Conservation (phyloP, 106 monocot species). For the Amphibolis antarctica region DNA sequence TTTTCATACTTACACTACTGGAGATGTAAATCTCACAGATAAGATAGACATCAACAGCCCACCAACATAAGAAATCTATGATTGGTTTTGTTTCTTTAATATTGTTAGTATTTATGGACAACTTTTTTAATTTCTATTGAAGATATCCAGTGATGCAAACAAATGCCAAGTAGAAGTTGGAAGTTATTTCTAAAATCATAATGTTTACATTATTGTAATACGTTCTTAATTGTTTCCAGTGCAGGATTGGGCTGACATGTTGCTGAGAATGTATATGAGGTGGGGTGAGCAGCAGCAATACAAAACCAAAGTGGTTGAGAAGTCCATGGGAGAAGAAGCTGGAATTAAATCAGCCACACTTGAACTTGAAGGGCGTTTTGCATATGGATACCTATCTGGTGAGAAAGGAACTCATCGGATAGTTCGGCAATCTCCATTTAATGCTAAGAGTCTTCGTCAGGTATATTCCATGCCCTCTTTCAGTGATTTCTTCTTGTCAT, state of each 20-base stretch:
- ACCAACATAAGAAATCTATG: too few relatives aligned
- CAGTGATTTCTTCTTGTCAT: background rate
- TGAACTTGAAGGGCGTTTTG: slow-evolving; percentile 91
- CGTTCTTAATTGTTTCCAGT: slow-evolving; percentile 43
- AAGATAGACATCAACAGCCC: too few relatives aligned
- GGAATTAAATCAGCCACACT: slow-evolving; percentile 89
- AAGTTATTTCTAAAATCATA: too few relatives aligned
- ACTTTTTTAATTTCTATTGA: too few relatives aligned
- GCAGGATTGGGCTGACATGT: slow-evolving; percentile 99
- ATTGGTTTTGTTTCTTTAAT: too few relatives aligned
- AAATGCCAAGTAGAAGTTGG: too few relatives aligned
- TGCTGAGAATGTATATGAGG: slow-evolving; percentile 65
- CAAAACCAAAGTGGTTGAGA: slow-evolving; percentile 83
- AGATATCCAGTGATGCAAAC: too few relatives aligned
- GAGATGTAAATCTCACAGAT: too few relatives aligned
- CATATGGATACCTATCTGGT: slow-evolving; percentile 92
- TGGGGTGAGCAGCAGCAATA: slow-evolving; percentile 92
- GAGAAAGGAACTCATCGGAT: slow-evolving; percentile 96
- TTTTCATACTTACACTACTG: too few relatives aligned
- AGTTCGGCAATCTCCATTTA: slow-evolving; percentile 94
- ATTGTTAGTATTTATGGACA: too few relatives aligned
- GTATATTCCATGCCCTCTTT: slow-evolving; percentile 16
- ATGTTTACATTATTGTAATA: slow-evolving; percentile 16
- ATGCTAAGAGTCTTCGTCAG: slow-evolving; percentile 98
- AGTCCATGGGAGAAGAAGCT: slow-evolving; percentile 93